phyloP scores from a whole-genome alignment of 495 filamentous ascomycete genomes.

The Podospora pseudocomata region DNA sequence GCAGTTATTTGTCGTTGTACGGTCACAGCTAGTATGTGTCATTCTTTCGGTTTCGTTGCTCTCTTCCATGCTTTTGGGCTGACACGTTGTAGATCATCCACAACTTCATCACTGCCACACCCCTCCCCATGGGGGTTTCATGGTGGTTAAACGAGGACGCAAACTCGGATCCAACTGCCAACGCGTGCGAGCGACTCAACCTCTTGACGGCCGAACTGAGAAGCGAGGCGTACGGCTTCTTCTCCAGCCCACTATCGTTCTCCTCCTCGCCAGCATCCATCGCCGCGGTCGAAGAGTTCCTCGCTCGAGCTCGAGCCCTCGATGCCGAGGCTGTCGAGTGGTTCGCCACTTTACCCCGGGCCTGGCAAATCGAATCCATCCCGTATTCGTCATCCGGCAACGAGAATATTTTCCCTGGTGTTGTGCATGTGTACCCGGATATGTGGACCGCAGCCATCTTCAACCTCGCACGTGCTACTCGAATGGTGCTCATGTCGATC shows the following conservation, averaged over 20 bases:
- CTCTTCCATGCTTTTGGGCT: background rate
- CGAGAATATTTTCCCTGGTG: slow-evolving; percentile 49
- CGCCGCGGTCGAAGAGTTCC: slow-evolving; percentile 38
- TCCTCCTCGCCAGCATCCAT: slow-evolving; percentile 37
- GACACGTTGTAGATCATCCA: slow-evolving; percentile 40
- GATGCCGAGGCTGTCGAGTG: slow-evolving; percentile 44
- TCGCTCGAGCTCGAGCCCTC: slow-evolving; percentile 40
- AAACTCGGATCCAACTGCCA: slow-evolving; percentile 35
- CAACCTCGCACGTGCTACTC: slow-evolving; percentile 44
- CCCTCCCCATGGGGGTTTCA: slow-evolving; percentile 46
- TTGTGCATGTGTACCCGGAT: slow-evolving; percentile 50
- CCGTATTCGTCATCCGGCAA: slow-evolving; percentile 21
- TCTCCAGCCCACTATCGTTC: slow-evolving; percentile 26
- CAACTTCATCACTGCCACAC: slow-evolving; percentile 41
- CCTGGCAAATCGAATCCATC: slow-evolving; percentile 42
- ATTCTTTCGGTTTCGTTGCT: slow-evolving; percentile 1
- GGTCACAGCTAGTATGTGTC: slow-evolving; percentile 47
- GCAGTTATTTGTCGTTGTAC: slow-evolving; percentile 50
- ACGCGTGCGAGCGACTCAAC: slow-evolving; percentile 41
- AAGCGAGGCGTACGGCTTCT: slow-evolving; percentile 40
- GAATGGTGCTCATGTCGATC: slow-evolving; percentile 44
- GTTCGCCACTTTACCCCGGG: slow-evolving; percentile 39
- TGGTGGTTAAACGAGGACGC: slow-evolving; percentile 49
- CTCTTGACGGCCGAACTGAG: slow-evolving; percentile 47
- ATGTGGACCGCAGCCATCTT: slow-evolving; percentile 47